Base-by-base conservation (phyloP, 2,329 filamentous ascomycete genomes). In the Gremmenia infestans region DNA sequence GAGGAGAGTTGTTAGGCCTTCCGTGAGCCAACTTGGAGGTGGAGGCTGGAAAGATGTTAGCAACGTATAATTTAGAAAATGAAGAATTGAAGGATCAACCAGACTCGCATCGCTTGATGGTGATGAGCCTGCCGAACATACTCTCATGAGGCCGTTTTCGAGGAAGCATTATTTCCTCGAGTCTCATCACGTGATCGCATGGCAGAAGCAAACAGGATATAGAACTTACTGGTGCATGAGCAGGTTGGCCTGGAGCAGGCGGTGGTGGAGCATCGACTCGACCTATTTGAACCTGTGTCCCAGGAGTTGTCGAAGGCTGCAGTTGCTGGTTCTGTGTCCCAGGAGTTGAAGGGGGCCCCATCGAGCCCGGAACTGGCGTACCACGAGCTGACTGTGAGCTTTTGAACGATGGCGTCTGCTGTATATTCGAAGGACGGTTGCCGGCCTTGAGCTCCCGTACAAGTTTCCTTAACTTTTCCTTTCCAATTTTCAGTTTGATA, bases 21-120 rank as follows among this genome's bases (percentile, higher is more conserved):
- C 74, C 55, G 80, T 77, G 54, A 99, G 87, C 94, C 94, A 97
- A 55, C 82, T 78, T n/a, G 93, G 92, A 17, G 91, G 86, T 7
- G 89, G 84, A 56, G 91, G 90, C 91, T 96, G 67, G 12, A 14
- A 57, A 37, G 50, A 39, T 57, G 57, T 68, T 62, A 68, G 61
- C 52, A 43, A 46, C 56, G 19, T 59, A 40, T 15, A 58, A 58
- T 11, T 51, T 15, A 17, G 19, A 15, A 22, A 19, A 50, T 32
- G 48, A 54, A 3, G 53, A 39, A 51, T 42, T 52, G 61, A 45
- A 53, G 43, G 55, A 7, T 19, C 2, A 19, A 32, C 11, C 28
- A 32, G 8, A 12, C 9, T 32, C 9, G 3, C 28, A 32, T 32
- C 28, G 9, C 28, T 32, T 32, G 28, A 32, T 32, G 28, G 28